These are phyloP conservation scores for Trichoderma virens DNA, from an alignment of 495 filamentous ascomycete genomes.

Conservation along the genomic window DNA sequence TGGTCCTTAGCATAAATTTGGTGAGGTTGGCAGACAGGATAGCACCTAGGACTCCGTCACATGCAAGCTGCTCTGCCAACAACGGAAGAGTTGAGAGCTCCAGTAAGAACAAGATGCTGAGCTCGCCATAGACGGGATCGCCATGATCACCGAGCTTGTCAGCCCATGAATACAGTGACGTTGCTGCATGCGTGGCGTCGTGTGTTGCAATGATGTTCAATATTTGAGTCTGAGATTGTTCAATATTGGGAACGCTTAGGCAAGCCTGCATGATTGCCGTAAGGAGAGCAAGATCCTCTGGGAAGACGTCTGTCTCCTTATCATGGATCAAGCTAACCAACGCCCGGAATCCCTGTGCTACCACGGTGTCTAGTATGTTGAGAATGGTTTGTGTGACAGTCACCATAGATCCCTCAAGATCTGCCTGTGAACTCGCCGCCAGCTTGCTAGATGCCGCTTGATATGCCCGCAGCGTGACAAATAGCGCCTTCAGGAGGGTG, in stretches of 20 bases:
- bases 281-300: constrained; percentile 75
- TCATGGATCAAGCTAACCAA: constrained; percentile 69
- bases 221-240: constrained; percentile 54
- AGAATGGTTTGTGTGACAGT: constrained; percentile 49
- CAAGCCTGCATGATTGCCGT: constrained; percentile 82
- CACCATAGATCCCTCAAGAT: constrained; percentile 20
- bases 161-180: constrained; percentile 89
- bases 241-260: constrained; percentile 62
- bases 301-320: constrained; percentile 34
- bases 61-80: constrained; percentile 82
- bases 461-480: constrained; percentile 63
- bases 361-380: constrained; percentile 65
- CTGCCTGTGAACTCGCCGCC: not conserved
- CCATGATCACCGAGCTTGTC: constrained; percentile 64
- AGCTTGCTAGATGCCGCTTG: constrained; percentile 17
- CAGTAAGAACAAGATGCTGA: constrained; percentile 78
- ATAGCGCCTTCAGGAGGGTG: constrained; percentile 74
- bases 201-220: constrained; percentile 54
- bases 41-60: constrained; percentile 70
- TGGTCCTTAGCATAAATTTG: constrained; percentile 57
- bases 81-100: constrained; percentile 74
- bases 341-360: constrained; percentile 74
- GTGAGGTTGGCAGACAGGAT: constrained; percentile 70
- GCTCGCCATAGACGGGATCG: constrained; percentile 91
- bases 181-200: constrained; percentile 71